phyloP scores from a whole-genome alignment of 768 basidiomycete species.

The Suillus discolor region DNA sequence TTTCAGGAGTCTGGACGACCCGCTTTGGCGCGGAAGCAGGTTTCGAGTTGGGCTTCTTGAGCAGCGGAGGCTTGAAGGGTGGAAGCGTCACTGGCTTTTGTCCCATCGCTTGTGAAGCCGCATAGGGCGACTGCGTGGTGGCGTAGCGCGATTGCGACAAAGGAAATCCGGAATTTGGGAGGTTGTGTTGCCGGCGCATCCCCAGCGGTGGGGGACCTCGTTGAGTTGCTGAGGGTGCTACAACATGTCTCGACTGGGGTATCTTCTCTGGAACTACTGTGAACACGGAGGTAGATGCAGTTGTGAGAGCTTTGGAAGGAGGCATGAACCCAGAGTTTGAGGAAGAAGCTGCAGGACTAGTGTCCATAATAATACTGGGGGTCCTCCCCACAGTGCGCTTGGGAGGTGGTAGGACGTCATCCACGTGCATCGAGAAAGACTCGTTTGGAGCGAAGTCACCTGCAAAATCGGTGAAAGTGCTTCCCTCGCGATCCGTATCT shows the following conservation, averaged over 20 bases:
- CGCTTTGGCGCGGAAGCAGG: constrained; percentile 1
- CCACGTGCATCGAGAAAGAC: constrained; percentile 1
- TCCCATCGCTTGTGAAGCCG: constrained; percentile 16
- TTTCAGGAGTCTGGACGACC: not conserved
- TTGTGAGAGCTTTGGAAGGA: not conserved
- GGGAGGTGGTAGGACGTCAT: not conserved
- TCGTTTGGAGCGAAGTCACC: not conserved
- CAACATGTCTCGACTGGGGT: not conserved
- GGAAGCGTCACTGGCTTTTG: constrained; percentile 21
- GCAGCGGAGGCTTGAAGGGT: constrained; percentile 32
- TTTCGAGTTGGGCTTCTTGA: constrained; percentile 2
- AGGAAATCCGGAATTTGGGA: not conserved
- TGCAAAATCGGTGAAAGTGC: not conserved
- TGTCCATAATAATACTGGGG: not conserved
- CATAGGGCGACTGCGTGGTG: not conserved
- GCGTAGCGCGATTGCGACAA: constrained; percentile 23
- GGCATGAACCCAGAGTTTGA: not conserved
- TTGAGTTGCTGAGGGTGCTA: not conserved
- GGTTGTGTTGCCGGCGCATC: constrained; percentile 25
- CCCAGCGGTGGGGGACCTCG: constrained; percentile 28
- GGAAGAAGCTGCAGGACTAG: not conserved
- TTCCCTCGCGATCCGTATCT: not conserved
- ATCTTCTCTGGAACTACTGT: not conserved
- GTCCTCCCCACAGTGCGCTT: not conserved
- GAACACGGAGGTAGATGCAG: not conserved